Evolutionary conservation across 176 grass and related monocot genomes (phyloP).

Genomic region (Aegilops tauschii): DNA sequence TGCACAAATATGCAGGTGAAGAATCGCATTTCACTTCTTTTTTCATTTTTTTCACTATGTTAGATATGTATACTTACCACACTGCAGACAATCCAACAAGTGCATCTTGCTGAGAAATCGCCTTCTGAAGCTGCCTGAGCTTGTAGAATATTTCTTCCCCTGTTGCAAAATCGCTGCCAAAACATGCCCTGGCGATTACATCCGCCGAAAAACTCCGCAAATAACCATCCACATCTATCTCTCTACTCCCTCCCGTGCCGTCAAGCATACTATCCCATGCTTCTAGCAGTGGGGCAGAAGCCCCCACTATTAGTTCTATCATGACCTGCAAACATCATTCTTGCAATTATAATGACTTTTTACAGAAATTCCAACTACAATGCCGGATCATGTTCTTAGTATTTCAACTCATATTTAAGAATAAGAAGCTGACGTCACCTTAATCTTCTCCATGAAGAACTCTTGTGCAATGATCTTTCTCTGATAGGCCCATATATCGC

Average conservation of each 20-base stretch:
- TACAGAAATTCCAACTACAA: not conserved
- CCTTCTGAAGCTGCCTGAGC: slow-evolving; percentile 20
- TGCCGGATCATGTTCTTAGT: slow-evolving; percentile 12
- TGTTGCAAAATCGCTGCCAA: slow-evolving; percentile 12
- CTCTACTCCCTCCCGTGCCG: slow-evolving; percentile 22
- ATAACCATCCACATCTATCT: slow-evolving; percentile 66
- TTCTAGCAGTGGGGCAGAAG: slow-evolving; percentile 42
- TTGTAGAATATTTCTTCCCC: slow-evolving; percentile 15
- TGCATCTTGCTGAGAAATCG: not conserved
- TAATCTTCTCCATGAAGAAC: slow-evolving; percentile 81
- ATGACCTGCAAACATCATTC: slow-evolving; percentile 42
- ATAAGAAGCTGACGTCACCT: slow-evolving; percentile 35
- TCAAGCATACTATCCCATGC: slow-evolving; percentile 53
- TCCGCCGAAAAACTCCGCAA: slow-evolving; percentile 65
- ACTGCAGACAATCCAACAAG: not conserved
- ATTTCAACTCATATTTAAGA: slow-evolving; percentile 29
- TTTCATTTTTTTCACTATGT: not conserved
- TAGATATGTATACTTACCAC: not conserved
- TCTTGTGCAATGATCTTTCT: slow-evolving; percentile 63
- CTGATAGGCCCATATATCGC: slow-evolving; percentile 49
- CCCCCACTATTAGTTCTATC: slow-evolving; percentile 46
- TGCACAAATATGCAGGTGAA: not conserved
- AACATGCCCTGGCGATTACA: slow-evolving; percentile 61
- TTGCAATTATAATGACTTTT: not conserved
- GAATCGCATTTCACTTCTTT: not conserved